Percentiles rank a stretch among this genome's conserved stretches.
Conservation (phyloP, 805 yeast genomes). For the Starmerella powellii region DNA sequence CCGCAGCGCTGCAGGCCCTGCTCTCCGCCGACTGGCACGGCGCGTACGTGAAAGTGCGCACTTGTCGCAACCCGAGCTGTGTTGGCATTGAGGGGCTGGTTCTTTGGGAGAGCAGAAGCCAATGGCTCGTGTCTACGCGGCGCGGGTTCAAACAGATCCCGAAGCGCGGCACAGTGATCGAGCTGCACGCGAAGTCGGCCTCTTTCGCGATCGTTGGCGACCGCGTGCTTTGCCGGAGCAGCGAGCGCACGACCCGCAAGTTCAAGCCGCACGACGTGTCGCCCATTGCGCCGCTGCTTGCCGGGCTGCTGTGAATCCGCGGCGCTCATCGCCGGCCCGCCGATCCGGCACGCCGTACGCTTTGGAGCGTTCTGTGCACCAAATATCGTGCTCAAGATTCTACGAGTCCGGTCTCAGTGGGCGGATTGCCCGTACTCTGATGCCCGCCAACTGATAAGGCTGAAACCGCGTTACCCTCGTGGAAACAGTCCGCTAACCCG, state of each 20-base stretch:
- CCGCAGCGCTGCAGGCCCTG: slow-evolving; percentile 31
- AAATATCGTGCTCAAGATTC: too few species aligned
- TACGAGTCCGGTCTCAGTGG: too few species aligned
- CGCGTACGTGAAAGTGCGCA: slow-evolving; percentile 46
- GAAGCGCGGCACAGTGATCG: slow-evolving; percentile 56
- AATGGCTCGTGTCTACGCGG: slow-evolving; percentile 50
- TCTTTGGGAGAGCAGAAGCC: slow-evolving; percentile 69
- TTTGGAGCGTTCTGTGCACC: too few species aligned
- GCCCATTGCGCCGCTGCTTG: slow-evolving; percentile 32
- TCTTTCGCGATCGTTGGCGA: slow-evolving; percentile 64
- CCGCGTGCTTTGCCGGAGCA: slow-evolving; percentile 59
- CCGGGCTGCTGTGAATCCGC: background rate
- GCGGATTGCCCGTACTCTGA: too few species aligned
- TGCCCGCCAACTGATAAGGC: too few species aligned
- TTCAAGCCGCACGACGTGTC: slow-evolving; percentile 70
- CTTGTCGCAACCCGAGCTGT: slow-evolving; percentile 43
- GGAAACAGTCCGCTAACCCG: too few species aligned
- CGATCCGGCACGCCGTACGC: too few species aligned
- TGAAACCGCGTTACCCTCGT: too few species aligned
- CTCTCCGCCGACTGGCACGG: slow-evolving; percentile 77
- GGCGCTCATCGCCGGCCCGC: too few species aligned
- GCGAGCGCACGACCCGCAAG: slow-evolving; percentile 72
- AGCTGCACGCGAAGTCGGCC: slow-evolving; percentile 25
- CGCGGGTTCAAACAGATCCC: slow-evolving; percentile 39
- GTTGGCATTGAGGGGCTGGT: slow-evolving; percentile 65